Evolutionary conservation across 2,329 filamentous ascomycete species (phyloP).

Genomic region (Gliomastix tumulicola): DNA sequence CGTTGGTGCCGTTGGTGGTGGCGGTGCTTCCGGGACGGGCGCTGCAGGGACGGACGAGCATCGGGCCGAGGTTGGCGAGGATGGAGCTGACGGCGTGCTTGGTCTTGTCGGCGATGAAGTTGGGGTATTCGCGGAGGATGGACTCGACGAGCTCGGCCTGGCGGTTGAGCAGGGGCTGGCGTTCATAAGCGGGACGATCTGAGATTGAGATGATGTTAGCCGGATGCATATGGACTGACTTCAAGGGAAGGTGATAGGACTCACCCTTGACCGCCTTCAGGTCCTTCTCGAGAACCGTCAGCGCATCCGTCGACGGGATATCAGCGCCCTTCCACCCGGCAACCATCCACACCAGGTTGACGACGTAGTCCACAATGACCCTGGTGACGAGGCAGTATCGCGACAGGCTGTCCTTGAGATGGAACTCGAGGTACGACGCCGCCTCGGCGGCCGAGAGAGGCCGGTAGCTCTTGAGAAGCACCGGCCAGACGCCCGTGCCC

Average conservation of each 20-base stretch:
- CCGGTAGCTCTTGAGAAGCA: slow-evolving; percentile 26
- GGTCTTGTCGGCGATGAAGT: slow-evolving; percentile 23
- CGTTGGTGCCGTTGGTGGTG: too few species aligned
- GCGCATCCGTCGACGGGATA: slow-evolving; percentile 20
- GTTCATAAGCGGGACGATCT: slow-evolving; percentile 3
- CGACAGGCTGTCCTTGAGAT: slow-evolving; percentile 28
- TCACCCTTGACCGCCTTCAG: too few species aligned
- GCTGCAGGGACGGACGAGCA: too few species aligned
- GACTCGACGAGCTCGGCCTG: slow-evolving; percentile 26
- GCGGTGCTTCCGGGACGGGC: too few species aligned
- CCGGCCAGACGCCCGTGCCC: slow-evolving; percentile 23
- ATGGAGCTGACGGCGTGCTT: slow-evolving; percentile 34
- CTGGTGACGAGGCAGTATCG: slow-evolving; percentile 35
- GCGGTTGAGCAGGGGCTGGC: slow-evolving; percentile 30
- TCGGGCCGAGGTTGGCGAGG: slow-evolving; percentile 25
- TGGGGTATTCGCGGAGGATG: slow-evolving; percentile 22
- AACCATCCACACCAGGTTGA: slow-evolving; percentile 31
- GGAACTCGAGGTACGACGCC: slow-evolving; percentile 30
- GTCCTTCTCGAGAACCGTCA: slow-evolving; percentile 27
- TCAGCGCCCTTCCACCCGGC: slow-evolving; percentile 30
- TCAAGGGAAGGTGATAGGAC: too few species aligned
- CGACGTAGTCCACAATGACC: slow-evolving; percentile 32
- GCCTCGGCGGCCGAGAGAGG: slow-evolving; percentile 29
- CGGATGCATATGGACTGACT: too few species aligned
- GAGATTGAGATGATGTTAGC: background rate